These are phyloP conservation scores for Rhodotorula sp. DNA, from an alignment of 1,284 basidiomycete genomes.

Conservation along the genomic window DNA sequence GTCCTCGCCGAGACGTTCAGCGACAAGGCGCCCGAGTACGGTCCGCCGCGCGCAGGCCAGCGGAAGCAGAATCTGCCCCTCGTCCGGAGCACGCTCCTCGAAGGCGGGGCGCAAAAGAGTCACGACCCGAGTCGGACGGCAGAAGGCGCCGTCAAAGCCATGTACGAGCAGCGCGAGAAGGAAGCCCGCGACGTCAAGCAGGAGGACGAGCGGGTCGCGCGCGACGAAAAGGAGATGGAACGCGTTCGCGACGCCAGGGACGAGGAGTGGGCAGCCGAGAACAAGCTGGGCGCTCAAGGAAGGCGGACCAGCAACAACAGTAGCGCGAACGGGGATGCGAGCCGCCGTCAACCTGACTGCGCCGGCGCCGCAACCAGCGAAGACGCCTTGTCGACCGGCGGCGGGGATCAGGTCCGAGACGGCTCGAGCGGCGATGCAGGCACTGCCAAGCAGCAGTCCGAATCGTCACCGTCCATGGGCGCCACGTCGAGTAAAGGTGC, in stretches of 20 bases:
- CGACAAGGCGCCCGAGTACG: neutral
- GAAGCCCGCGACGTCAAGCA: neutral
- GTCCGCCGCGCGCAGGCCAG: neutral
- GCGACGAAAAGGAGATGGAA: neutral
- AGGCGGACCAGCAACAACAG: neutral
- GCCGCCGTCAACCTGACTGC: too few species aligned
- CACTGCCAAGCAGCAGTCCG: neutral
- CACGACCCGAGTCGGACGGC: slow-evolving; percentile 27
- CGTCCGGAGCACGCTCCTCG: slow-evolving; percentile 1
- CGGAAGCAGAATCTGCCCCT: too few species aligned
- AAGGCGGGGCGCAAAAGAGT: slow-evolving; percentile 14
- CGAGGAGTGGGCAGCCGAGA: neutral
- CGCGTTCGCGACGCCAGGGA: neutral
- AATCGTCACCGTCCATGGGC: too few species aligned
- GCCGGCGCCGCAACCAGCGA: neutral
- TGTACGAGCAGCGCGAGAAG: slow-evolving; percentile 19
- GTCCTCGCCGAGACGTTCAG: slow-evolving; percentile 16
- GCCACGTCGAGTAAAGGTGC: neutral
- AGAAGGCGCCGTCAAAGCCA: slow-evolving; percentile 21
- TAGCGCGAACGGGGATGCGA: neutral
- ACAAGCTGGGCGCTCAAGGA: neutral
- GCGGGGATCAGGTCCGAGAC: neutral
- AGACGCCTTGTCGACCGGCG: neutral
- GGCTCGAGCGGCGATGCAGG: neutral
- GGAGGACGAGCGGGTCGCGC: neutral